A percentile compares a stretch with the other conserved stretches of the same genome.
phyloP scores from a whole-genome alignment of 495 filamentous ascomycete species.

The Jackrogersella multiformis region DNA sequence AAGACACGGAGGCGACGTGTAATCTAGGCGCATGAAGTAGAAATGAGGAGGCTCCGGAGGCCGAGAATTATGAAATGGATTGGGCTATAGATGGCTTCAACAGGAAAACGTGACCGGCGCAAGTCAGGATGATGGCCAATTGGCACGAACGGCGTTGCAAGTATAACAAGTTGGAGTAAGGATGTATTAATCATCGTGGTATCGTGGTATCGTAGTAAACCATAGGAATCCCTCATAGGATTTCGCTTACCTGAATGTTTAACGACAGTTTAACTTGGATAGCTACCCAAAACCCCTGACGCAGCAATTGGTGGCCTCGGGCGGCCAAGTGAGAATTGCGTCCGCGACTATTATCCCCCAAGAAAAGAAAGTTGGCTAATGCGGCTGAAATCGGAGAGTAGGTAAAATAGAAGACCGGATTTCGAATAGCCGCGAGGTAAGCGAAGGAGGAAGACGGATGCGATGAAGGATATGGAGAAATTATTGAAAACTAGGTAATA shows the following conservation, averaged over 20 bases:
- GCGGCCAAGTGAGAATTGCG: constrained; percentile 29
- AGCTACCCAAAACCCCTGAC: constrained; percentile 43
- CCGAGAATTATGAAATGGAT: background rate
- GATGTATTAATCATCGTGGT: background rate
- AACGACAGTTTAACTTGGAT: constrained; percentile 26
- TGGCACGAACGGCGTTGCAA: constrained; percentile 2
- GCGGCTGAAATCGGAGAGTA: constrained; percentile 31
- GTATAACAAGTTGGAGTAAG: background rate
- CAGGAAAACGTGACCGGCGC: constrained; percentile 6
- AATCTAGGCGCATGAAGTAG: background rate
- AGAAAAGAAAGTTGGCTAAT: constrained; percentile 15
- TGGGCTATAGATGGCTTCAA: background rate
- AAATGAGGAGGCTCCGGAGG: background rate
- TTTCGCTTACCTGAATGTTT: constrained; percentile 34
- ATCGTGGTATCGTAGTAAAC: no score
- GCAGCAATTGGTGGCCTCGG: constrained; percentile 40
- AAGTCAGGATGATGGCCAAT: constrained; percentile 18
- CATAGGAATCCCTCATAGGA: background rate
- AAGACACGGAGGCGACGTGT: background rate
- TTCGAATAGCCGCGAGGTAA: constrained; percentile 6
- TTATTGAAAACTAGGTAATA: no score
- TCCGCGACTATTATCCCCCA: constrained; percentile 30
- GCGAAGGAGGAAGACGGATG: constrained; percentile 11
- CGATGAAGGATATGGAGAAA: constrained; percentile 15
- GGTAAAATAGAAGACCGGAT: background rate